These are phyloP conservation scores for Purpureocillium takamizusanense DNA, from an alignment of 2,329 filamentous ascomycete species.

Conservation along the genomic window DNA sequence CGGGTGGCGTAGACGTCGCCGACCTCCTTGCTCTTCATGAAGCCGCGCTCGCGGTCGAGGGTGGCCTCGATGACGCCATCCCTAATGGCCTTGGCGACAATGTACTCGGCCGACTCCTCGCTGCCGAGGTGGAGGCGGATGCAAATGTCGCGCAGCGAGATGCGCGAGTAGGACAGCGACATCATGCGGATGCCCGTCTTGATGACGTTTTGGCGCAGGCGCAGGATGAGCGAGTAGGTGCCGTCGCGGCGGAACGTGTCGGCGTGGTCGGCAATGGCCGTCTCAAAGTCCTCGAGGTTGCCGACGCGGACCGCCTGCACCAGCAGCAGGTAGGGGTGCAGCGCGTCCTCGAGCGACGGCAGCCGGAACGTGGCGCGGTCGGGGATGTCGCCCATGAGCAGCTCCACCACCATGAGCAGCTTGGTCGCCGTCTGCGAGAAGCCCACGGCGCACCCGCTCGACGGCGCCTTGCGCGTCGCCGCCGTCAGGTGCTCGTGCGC, in stretches of 20 bases:
- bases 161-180: conserved; percentile 94
- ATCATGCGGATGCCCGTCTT: conserved; percentile 99
- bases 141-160: conserved; percentile 94
- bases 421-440: conserved; percentile 97
- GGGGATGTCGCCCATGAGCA: conserved; percentile 97
- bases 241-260: conserved; percentile 85
- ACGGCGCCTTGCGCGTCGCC: conserved; percentile 90
- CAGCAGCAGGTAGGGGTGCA: conserved; percentile 88
- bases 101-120: conserved; percentile 97
- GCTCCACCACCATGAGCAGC: conserved; percentile 89
- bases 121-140: conserved; percentile 87
- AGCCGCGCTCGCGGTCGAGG: conserved; percentile 86
- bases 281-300: conserved; percentile 88
- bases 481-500: conserved; percentile 90
- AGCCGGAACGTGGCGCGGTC: conserved; percentile 92
- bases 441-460: conserved; percentile 77
- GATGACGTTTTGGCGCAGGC: conserved; percentile 96
- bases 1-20: conserved; percentile 93
- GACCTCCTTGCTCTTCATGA: conserved; percentile 97
- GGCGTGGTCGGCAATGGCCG: conserved; percentile 71
- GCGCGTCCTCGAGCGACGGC: conserved; percentile 72
- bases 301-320: conserved; percentile 95
- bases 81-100: conserved; percentile 95
- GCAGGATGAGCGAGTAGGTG: conserved; percentile 90
- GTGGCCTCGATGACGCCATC: conserved; percentile 96